A percentile compares a stretch with the other conserved stretches of the same genome.
Conservation (phyloP, 768 basidiomycete species). For the Crepidotus variabilis region DNA sequence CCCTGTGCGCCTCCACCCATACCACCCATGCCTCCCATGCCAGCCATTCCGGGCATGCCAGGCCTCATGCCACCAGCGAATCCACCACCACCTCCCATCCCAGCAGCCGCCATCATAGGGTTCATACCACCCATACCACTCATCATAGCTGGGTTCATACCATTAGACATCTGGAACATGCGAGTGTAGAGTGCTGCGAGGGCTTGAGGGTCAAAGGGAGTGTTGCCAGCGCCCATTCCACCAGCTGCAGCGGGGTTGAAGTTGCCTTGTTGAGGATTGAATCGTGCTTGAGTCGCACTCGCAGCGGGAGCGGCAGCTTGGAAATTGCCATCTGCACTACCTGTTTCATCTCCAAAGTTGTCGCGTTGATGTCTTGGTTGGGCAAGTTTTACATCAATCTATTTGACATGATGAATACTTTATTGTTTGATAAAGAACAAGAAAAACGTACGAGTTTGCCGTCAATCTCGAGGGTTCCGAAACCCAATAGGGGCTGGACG, state of each 20-base stretch:
- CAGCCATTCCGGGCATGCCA: conserved; percentile 37
- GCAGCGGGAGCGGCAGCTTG: conserved; percentile 13
- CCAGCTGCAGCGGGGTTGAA: conserved; percentile 28
- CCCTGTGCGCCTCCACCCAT: conserved; percentile 14
- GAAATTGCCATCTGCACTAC: conserved; percentile 15
- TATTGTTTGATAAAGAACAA: not conserved
- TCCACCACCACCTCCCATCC: conserved; percentile 34
- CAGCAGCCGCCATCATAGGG: conserved; percentile 15
- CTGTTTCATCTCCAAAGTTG: conserved; percentile 46
- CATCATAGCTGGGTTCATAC: conserved; percentile 59
- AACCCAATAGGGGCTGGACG: conserved; percentile 84
- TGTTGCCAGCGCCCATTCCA: conserved; percentile 37
- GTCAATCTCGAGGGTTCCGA: conserved; percentile 88
- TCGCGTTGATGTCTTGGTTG: conserved; percentile 86
- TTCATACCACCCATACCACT: conserved; percentile 33
- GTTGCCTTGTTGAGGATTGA: conserved; percentile 30
- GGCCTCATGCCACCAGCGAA: conserved; percentile 30
- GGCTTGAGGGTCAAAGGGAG: conserved; percentile 88
- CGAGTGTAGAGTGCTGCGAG: conserved; percentile 92
- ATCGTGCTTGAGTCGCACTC: conserved; percentile 16
- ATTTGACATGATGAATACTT: not conserved
- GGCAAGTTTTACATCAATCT: conserved; percentile 98
- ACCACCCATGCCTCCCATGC: conserved; percentile 35
- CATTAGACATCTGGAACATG: conserved; percentile 81
- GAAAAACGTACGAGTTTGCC: conserved; percentile 78